Evolutionary conservation across 805 yeast genomes (phyloP), one percentile per base, ranked within the genome.

Genomic region (Wickerhamiella cacticola): DNA sequence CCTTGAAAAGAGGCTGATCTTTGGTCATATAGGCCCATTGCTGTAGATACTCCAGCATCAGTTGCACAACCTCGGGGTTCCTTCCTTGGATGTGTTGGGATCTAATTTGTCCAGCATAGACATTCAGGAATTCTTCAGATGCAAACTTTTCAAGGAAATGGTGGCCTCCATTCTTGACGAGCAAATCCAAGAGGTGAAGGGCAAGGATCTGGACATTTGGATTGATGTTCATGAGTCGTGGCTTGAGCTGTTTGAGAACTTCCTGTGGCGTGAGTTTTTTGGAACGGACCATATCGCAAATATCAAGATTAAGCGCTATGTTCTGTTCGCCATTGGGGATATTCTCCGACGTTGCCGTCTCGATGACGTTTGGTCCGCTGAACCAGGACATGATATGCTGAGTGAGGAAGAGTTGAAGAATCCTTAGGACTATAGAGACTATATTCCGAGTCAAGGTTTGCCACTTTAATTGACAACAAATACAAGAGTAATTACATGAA

Each of bases 271-370:
- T 72, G 8, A 86, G 77, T 50, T 80, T 77, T 58, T 86, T 86
- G 41, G 89, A 78, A 55, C 96, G 74, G 33, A 92, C 84, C 36
- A 79, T 60, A 62, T 92, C 98, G 45, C 95, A 82, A 48, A 89
- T 75, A 59, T 92, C 97, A 50, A 92, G 69, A 12, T 89, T 87
- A 40, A 72, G 66, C 12, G 76, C 69, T 24, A 69, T 58, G 58
- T 88, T 95, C 41, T 82, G 71, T 58, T 88, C 96, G 2, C 96
- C 96, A 59, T 81, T 78, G 4, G 96, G 96, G 41, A 88, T 81
- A n/a, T 83, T 69, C 62, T 86, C 95, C 33, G 88, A 80, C 1
- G 96, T 85, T 15, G 95, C 94, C 53, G 73, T 76, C 48, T 73
- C 75, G 33, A 88, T 77, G 55, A 80, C 75, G 42, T 68, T 71